Evolutionary conservation across 352 stramenopile genomes (phyloP).

Genomic region (Phytophthora cryptogea): DNA sequence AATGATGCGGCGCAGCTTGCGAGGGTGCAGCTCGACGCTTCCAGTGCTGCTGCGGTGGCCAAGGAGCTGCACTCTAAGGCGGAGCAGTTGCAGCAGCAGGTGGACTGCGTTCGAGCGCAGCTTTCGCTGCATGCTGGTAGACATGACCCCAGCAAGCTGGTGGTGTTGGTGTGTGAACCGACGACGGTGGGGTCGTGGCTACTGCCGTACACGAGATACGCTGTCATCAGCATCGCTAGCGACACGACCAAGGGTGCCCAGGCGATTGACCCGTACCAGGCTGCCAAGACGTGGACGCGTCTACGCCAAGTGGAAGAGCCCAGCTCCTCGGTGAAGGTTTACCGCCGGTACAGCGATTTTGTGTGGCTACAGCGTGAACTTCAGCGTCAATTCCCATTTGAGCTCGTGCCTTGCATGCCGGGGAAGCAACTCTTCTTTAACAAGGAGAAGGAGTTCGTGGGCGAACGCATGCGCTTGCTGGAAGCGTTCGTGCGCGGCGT

Average conservation of each 20-base stretch:
- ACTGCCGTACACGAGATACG: constrained; percentile 83
- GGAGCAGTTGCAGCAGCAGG: constrained; percentile 73
- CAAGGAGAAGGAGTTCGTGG: constrained; percentile 87
- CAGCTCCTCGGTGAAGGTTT: constrained; percentile 81
- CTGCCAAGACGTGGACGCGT: constrained; percentile 79
- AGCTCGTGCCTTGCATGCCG: constrained; percentile 74
- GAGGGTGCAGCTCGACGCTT: constrained; percentile 72
- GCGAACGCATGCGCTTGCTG: constrained; percentile 78
- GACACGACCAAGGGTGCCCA: constrained; percentile 44
- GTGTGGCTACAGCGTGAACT: constrained; percentile 80
- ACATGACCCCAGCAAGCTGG: constrained; percentile 79
- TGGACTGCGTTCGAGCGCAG: constrained; percentile 77
- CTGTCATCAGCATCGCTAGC: constrained; percentile 77
- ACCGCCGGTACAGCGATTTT: constrained; percentile 88
- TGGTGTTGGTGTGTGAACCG: constrained; percentile 81
- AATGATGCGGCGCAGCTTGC: constrained; percentile 71
- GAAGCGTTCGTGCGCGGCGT: constrained; percentile 83
- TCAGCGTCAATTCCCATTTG: constrained; percentile 67
- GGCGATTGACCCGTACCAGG: constrained; percentile 66
- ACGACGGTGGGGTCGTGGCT: constrained; percentile 84
- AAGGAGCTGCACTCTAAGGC: constrained; percentile 74
- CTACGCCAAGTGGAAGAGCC: constrained; percentile 73
- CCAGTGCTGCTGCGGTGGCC: constrained; percentile 62
- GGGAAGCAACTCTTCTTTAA: constrained; percentile 86
- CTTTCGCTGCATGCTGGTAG: constrained; percentile 74